Evolutionary conservation across 148 eudicot genomes (phyloP).

Genomic region (Persicaria maculosa): DNA sequence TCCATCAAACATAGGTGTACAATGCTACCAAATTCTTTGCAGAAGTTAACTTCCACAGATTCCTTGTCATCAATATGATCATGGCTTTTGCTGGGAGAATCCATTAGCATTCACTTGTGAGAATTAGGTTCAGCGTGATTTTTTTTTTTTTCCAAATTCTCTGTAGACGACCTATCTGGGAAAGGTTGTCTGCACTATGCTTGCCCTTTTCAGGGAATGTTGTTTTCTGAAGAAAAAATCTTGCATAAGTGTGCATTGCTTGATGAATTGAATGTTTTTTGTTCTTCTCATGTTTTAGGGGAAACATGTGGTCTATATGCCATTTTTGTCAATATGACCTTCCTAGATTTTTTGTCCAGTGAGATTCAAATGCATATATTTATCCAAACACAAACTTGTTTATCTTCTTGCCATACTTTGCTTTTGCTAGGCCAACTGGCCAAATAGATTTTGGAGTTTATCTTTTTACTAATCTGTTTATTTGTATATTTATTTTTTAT

Average conservation of each 20-base stretch:
- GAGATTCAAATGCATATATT: constrained; percentile 3
- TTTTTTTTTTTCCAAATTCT: no score
- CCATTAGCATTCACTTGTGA: background rate
- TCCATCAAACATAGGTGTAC: background rate
- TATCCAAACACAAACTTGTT: background rate
- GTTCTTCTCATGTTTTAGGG: background rate
- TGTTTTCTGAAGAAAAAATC: background rate
- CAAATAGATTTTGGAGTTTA: background rate
- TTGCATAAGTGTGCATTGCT: background rate
- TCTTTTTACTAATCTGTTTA: background rate
- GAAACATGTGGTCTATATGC: background rate
- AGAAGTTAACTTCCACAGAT: background rate
- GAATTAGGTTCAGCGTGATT: background rate
- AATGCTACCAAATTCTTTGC: background rate
- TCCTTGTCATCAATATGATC: background rate
- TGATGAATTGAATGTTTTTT: constrained; percentile 5
- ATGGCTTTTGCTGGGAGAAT: background rate
- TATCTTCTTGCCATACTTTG: background rate
- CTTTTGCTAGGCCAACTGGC: background rate
- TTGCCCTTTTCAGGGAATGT: background rate
- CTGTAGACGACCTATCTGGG: background rate
- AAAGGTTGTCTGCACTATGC: background rate
- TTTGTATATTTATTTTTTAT: background rate
- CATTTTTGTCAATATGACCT: background rate
- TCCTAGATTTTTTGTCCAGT: constrained; percentile 2